Base-by-base conservation (phyloP, 441 rosid species). In the Croton laevigatus region DNA sequence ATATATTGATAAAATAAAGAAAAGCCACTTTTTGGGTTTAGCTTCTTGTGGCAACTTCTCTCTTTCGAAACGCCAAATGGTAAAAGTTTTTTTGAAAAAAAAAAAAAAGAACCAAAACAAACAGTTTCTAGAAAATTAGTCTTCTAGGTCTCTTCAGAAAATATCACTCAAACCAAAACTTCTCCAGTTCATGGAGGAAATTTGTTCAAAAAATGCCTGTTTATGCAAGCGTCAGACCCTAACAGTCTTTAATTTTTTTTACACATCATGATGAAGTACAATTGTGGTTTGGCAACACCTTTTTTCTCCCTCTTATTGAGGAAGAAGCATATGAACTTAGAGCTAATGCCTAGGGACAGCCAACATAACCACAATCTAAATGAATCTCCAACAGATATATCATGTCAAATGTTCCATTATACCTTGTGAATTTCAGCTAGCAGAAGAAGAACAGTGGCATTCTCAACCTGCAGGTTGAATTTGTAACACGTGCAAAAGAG, bases 401-500 rank as follows among this genome's bases (percentile, higher is more conserved):
- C 51, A 6, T 2, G 36, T 22, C 46, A 65, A 71, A 68, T 71
- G 64, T 52, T 64, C 62, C 42, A 72, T 22, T 70, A 55, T 85
- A 95, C 98, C 98, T 89, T 89, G 87, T 93, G 98, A 78, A 95
- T 95, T 88, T 95, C 98, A 45, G 97, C 99, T 58, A 92, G 89
- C 79, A 95, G 76, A 77, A 95, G 94, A 81, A 93, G 99, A 79
- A 89, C 86, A 57, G 90, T 76, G 34, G 99, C 98, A 83, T 88
- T 91, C 79, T 89, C 89, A 66, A 89, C 93, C 81, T 88, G 98
- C 83, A 91, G 77, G 79, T 91, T 93, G 79, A 88, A 91, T 79
- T 93, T 87, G 89, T 93, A 92, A 71, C 99, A 95, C 86, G 84
- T 87, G 84, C 96, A 86, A 79, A 88, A 95, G 70, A 95, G 90